Conservation (phyloP, 2,329 filamentous ascomycete species). For the Podosphaera xanthii region DNA sequence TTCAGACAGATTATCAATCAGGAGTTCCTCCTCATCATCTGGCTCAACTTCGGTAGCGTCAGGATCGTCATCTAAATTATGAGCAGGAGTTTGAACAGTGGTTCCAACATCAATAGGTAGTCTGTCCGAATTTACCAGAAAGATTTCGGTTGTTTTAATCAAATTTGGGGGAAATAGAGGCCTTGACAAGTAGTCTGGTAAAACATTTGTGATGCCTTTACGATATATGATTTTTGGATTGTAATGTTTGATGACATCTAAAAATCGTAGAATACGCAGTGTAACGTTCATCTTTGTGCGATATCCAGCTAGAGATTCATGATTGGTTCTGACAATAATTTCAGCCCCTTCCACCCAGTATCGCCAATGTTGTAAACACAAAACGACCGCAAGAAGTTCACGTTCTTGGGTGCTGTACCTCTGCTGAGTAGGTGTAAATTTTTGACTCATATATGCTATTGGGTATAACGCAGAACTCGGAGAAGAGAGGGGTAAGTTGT, state of each 20-base stretch:
- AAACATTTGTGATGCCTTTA: no score
- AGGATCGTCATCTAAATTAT: background rate
- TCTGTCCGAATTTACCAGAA: background rate
- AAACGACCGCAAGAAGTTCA: background rate
- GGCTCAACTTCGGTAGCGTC: background rate
- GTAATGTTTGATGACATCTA: background rate
- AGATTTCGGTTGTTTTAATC: background rate
- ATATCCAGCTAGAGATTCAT: background rate
- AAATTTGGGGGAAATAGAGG: background rate
- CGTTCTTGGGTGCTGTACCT: background rate
- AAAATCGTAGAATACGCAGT: background rate
- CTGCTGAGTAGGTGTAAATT: background rate
- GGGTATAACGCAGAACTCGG: background rate
- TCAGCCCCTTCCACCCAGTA: background rate
- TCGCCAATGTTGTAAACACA: background rate
- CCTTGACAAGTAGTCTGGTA: no score
- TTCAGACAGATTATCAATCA: background rate
- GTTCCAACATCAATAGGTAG: background rate
- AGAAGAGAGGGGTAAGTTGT: background rate
- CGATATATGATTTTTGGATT: background rate
- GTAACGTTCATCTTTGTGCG: background rate
- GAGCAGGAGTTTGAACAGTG: background rate
- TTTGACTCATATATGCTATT: no score
- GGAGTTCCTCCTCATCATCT: background rate
- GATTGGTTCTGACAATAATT: background rate